Base-by-base conservation (phyloP, 306 rosid genomes). In the Cicer pinnatifidum region DNA sequence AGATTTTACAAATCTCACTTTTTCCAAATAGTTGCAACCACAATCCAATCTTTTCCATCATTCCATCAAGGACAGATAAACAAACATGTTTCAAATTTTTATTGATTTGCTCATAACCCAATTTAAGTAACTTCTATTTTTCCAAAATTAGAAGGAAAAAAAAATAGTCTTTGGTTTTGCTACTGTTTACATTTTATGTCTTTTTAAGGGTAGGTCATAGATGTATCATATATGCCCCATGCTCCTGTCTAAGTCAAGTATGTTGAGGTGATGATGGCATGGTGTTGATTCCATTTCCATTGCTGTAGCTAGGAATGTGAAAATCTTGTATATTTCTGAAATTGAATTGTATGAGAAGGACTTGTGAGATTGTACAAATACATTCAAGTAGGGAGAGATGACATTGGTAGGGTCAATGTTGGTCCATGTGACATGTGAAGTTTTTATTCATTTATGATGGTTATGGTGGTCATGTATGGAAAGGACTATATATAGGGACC, bases 361-460 rank as follows among this genome's bases (percentile, higher is more conserved):
- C 86, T 54, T 78, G 62, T 9, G 20, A 73, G 78, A 79, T 69
- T 68, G 77, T 9, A 69, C 75, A 67, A 82, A 82, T 87, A 81
- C 83, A 78, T 78, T 68, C 77, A 70, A 76, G 81, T 76, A 70
- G 66, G 40, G 40, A 78, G 82, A 72, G 35, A 84, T 67, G 78
- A 84, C 84, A 56, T 59, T 80, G 54, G 91, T 86, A 89, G 91
- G 91, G 82, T 20, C 56, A 38, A 15, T 48, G 78, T 81, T 87
- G 93, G 97, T 84, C 93, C 98, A 67, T 72, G 46, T 40, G 87
- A 35, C 97, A 83, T 91, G 97, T 89, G 98, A 93, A 86, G 64
- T 79, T 80, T 76, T 79, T 67, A 76, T 86, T 67, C 75, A 28
- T 67, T 86, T 78, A 67, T 83, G 81, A 60, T 71, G 65, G 71